Evolutionary conservation across 169 alveolate species (phyloP).

Genomic region (Perkinsus chesapeaki): DNA sequence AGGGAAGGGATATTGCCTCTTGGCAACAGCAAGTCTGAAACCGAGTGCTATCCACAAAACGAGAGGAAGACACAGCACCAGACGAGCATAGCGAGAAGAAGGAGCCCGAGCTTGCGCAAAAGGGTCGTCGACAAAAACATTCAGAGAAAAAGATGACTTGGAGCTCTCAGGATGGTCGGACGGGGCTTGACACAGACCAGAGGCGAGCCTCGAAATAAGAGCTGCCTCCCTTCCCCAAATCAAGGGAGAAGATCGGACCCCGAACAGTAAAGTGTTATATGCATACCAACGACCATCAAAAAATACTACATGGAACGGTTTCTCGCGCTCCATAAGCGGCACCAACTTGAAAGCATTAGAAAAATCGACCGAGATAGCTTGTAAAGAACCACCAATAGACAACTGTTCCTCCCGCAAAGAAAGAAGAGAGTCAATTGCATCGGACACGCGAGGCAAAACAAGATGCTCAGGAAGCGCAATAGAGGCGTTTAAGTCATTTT

Average conservation of each 20-base stretch:
- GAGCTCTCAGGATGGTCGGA: neutral
- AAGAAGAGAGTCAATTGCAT: neutral
- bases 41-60: neutral
- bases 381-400: neutral
- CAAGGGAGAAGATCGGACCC: neutral
- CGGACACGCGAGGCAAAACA: neutral
- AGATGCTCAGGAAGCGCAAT: neutral
- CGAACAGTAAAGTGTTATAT: neutral
- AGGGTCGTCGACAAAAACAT: neutral
- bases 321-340: neutral
- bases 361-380: neutral
- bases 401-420: neutral
- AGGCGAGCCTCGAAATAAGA: neutral
- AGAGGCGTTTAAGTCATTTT: neutral
- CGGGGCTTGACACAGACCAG: neutral
- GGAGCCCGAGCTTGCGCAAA: neutral
- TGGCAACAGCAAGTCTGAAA: neutral
- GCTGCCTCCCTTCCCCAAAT: neutral
- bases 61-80: neutral
- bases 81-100: neutral
- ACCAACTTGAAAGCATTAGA: neutral
- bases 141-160: neutral
- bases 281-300: neutral
- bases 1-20: neutral
- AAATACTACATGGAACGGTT: neutral